Base-by-base conservation (phyloP, 331 rosid genomes). In the Rhamnella rubrinervis region DNA sequence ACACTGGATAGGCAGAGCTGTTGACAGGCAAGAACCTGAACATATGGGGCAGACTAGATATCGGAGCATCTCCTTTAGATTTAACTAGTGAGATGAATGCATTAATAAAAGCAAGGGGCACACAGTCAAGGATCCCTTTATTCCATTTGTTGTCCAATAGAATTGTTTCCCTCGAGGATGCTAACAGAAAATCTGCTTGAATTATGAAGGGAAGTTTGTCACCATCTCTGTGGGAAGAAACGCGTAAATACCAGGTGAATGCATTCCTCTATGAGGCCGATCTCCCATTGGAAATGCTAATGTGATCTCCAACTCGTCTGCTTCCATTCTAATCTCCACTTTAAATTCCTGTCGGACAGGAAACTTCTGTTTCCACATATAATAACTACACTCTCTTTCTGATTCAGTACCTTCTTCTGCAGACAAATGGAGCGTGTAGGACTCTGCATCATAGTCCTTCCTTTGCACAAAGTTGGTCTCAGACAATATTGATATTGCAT, bases 181-280 rank as follows among this genome's bases (percentile, higher is more conserved):
- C 85, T 26, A 92, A 63, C 5, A 92, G 87, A 81, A 92, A 92
- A 76, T 92, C 98, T 16, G 91, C 91, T 71, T 92, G 98, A 63
- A 92, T 87, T 71, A 89, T 86, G 73, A 92, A 92, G 1, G 98
- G 31, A 92, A 89, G 64, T 80, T 72, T 1, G 96, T 89, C 1
- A 84, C 73, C 96, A 89, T 89, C 78, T 85, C 92, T 28, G 98
- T 92, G 55, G 98, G 98, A 67, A 92, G 96, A 72, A 85, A 92
- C 3, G 92, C 95, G 40, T 82, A 92, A 61, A 92, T 68, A 37
- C 98, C 96, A 6, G 89, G 88, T 18, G 77, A 85, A 67, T 57
- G 78, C 11, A 17, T 61, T 56, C 87, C 90, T 59, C 81, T 76
- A 8, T 60, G 44, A 66, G 87, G 87, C 66, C 87, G 82, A 75